A percentile compares a stretch with the other conserved stretches of the same genome.
Conservation (phyloP, 345 rosid genomes). For the thale cress (Arabidopsis thaliana) region TAIR10.1 NC_003075.7:7985501-7986000, state of each 20-base stretch:
- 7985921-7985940: conserved; percentile 14
- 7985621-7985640: conserved; percentile 86
- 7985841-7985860: background rate
- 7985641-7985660: conserved; percentile 63
- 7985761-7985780: conserved; percentile 87
- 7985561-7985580: conserved; percentile 77
- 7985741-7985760: conserved; percentile 59
- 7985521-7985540: conserved; percentile 60
- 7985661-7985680: conserved; percentile 63
- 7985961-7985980: conserved; percentile 23
- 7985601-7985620: conserved; percentile 83
- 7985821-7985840: conserved; percentile 10
- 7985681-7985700: conserved; percentile 70
- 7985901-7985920: conserved; percentile 19
- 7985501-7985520: conserved; percentile 62
- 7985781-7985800: conserved; percentile 55
- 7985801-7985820: conserved; percentile 23
- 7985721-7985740: conserved; percentile 61
- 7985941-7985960: conserved; percentile 30
- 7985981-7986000: background rate
- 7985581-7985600: conserved; percentile 77
- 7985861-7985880: conserved; percentile 11
- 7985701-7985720: conserved; percentile 52
- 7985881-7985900: conserved; percentile 28
- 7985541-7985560: conserved; percentile 64